A percentile compares a stretch with the other conserved stretches of the same genome.
Conservation (phyloP, 139 green algal species). For the Micractinium sp. region DNA sequence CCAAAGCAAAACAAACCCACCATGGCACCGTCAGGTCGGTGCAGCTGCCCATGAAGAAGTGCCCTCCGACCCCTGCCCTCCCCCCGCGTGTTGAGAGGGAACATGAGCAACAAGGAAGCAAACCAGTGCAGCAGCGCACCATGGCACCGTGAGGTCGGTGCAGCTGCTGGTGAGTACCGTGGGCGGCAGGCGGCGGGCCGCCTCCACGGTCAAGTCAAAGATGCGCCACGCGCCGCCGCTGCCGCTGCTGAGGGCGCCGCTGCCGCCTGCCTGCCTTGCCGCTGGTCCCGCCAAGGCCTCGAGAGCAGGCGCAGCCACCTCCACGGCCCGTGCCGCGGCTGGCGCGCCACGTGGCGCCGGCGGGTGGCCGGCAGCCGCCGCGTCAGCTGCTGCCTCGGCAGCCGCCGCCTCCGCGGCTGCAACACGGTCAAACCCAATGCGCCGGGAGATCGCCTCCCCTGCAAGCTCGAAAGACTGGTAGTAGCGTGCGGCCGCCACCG, state of each 20-base stretch:
- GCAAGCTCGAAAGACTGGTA: conserved; percentile 26
- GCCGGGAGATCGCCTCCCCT: conserved; percentile 59
- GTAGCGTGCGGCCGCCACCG: neutral
- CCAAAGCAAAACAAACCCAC: conserved; percentile 6
- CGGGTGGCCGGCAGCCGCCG: neutral
- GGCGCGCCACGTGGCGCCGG: neutral
- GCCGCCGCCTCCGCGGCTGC: neutral
- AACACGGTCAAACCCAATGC: conserved; percentile 47
- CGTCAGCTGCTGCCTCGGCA: neutral
- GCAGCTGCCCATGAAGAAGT: conserved; percentile 57
- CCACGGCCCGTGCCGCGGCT: neutral
- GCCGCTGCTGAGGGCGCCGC: conserved; percentile 7
- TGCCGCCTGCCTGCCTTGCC: neutral
- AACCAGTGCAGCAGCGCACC: conserved; percentile 28
- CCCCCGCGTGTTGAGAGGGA: too few relatives aligned
- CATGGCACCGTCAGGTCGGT: conserved; percentile 68
- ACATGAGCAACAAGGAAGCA: too few relatives aligned
- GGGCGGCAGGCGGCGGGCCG: conserved; percentile 55
- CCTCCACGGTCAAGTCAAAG: conserved; percentile 24
- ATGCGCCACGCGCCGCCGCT: neutral
- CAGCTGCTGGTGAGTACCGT: conserved; percentile 61
- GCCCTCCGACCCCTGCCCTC: too few relatives aligned
- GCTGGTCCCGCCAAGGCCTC: too few relatives aligned
- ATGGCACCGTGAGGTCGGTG: conserved; percentile 65
- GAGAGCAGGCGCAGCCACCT: neutral